These are phyloP conservation scores for Tetrastigma voinierianum DNA, from an alignment of 164 flowering plant genomes.

Conservation along the genomic window DNA sequence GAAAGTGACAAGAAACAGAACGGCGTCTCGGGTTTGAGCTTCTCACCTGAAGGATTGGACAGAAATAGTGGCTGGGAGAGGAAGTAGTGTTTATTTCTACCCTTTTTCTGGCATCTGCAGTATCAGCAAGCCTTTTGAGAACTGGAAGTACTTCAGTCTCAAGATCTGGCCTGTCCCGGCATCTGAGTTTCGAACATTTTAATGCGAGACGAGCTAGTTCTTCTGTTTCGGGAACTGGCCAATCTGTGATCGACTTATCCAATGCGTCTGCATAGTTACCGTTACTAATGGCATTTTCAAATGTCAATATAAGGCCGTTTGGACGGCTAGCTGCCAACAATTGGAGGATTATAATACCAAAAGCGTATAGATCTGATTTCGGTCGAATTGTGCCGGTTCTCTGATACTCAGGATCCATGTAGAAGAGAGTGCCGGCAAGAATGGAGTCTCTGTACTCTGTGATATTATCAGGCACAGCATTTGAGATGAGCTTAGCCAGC, in stretches of 20 bases:
- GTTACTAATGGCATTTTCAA: slow-evolving; percentile 50
- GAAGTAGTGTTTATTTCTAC: slow-evolving; percentile 20
- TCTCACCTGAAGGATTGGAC: slow-evolving; percentile 83
- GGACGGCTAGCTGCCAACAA: slow-evolving; percentile 60
- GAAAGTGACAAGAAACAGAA: neutral
- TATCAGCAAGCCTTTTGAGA: slow-evolving; percentile 53
- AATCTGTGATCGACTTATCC: slow-evolving; percentile 60
- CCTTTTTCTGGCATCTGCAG: slow-evolving; percentile 40
- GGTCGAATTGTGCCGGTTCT: slow-evolving; percentile 86
- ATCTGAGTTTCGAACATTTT: slow-evolving; percentile 58
- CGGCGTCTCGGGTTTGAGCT: neutral
- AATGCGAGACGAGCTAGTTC: slow-evolving; percentile 62
- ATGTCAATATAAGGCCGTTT: slow-evolving; percentile 38
- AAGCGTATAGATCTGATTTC: slow-evolving; percentile 81
- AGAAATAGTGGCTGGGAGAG: slow-evolving; percentile 70
- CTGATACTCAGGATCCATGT: slow-evolving; percentile 93
- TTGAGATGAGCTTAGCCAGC: slow-evolving; percentile 59
- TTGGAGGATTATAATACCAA: slow-evolving; percentile 74
- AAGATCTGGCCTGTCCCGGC: slow-evolving; percentile 89
- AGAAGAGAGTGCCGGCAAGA: slow-evolving; percentile 70
- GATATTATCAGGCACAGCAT: slow-evolving; percentile 67
- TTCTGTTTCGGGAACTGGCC: slow-evolving; percentile 73
- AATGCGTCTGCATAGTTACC: slow-evolving; percentile 46
- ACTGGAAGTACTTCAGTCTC: slow-evolving; percentile 65
- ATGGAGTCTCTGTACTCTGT: slow-evolving; percentile 64